Conservation (phyloP, 352 stramenopile species). For the Pythium myriotylum region DNA sequence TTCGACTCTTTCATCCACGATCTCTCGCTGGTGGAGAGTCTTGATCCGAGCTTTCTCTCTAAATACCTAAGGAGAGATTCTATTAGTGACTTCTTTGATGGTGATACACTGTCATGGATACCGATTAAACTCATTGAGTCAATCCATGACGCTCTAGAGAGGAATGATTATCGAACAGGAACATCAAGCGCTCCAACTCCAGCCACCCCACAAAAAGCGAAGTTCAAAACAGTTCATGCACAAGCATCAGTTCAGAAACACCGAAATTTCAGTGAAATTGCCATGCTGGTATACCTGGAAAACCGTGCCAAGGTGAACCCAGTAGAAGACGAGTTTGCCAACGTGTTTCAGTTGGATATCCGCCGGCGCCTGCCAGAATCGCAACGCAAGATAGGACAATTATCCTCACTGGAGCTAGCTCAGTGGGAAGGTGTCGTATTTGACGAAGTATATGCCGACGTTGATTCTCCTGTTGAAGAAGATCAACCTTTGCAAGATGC, state of each 20-base stretch:
- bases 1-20: constrained; percentile 49
- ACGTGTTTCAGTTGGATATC: constrained; percentile 53
- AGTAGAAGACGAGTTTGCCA: constrained; percentile 44
- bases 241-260: constrained; percentile 12
- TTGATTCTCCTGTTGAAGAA: constrained; percentile 8
- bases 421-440: constrained; percentile 46
- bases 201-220: not conserved
- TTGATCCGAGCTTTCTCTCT: constrained; percentile 47
- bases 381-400: constrained; percentile 8
- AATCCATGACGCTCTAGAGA: constrained; percentile 39
- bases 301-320: constrained; percentile 32
- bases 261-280: constrained; percentile 36
- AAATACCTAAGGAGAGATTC: constrained; percentile 39
- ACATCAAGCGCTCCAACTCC: not conserved
- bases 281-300: constrained; percentile 49
- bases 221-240: not conserved
- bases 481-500: constrained; percentile 30
- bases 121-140: constrained; percentile 42
- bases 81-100: constrained; percentile 55
- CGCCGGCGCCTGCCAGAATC: constrained; percentile 38
- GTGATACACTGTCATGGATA: constrained; percentile 67
- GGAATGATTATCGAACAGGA: constrained; percentile 40
- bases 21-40: constrained; percentile 48
- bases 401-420: constrained; percentile 19
- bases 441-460: constrained; percentile 22